Evolutionary conservation across 805 yeast genomes (phyloP).

Genomic region (Zygosaccharomyces lentus): DNA sequence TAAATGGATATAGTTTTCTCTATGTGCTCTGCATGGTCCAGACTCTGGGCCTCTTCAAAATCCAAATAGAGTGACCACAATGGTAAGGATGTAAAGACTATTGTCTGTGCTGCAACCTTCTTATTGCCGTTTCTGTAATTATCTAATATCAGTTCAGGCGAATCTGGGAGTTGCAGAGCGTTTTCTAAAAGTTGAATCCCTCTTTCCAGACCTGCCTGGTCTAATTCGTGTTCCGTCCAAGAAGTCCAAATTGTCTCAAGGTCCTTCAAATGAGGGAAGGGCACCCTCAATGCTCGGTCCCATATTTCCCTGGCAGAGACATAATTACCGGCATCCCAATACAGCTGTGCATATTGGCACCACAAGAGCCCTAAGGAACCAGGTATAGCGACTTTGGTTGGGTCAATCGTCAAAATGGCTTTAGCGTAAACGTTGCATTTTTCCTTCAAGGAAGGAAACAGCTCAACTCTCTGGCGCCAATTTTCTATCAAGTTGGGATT

Average conservation of each 20-base stretch:
- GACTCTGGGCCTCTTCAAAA: conserved; percentile 54
- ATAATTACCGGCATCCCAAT: conserved; percentile 51
- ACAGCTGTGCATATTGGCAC: conserved; percentile 63
- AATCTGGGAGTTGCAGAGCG: conserved; percentile 41
- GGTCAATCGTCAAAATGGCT: conserved; percentile 65
- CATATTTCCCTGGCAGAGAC: conserved; percentile 58
- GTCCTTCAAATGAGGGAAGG: conserved; percentile 58
- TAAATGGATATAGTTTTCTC: conserved; percentile 37
- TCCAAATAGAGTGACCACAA: conserved; percentile 77
- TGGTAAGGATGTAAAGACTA: conserved; percentile 55
- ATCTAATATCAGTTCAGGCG: conserved; percentile 26
- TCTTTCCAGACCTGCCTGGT: conserved; percentile 43
- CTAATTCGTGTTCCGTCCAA: conserved; percentile 69
- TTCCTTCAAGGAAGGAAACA: conserved; percentile 40
- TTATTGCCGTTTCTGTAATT: conserved; percentile 15
- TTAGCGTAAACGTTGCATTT: conserved; percentile 49
- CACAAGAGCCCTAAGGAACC: conserved; percentile 57
- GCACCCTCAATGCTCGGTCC: conserved; percentile 65
- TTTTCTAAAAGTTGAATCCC: conserved; percentile 41
- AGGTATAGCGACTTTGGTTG: conserved; percentile 41
- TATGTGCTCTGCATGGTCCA: conserved; percentile 34
- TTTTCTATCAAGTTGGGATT: conserved; percentile 55
- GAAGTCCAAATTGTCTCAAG: conserved; percentile 63
- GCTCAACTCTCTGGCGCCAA: conserved; percentile 62
- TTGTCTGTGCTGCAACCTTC: conserved; percentile 48